Evolutionary conservation across 805 yeast species (phyloP).

Genomic region (Nematodospora valgi): DNA sequence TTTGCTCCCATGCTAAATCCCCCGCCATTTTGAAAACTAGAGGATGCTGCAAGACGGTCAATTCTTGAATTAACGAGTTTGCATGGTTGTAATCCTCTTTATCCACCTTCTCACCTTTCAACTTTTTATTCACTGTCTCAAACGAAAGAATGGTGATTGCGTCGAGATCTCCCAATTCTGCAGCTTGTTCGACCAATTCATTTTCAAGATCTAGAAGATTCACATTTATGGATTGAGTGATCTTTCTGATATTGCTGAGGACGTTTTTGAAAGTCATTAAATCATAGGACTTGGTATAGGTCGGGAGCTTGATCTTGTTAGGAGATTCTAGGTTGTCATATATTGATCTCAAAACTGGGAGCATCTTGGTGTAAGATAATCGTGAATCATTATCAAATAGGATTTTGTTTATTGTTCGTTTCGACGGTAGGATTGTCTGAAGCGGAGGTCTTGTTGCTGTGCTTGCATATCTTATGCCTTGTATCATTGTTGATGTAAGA

Average conservation of each 20-base stretch:
- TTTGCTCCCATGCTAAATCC: slow-evolving; percentile 59
- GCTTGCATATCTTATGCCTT: background rate
- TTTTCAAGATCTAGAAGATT: slow-evolving; percentile 62
- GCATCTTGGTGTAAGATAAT: slow-evolving; percentile 48
- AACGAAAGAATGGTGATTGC: slow-evolving; percentile 76
- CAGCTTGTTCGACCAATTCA: slow-evolving; percentile 75
- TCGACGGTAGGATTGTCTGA: slow-evolving; percentile 48
- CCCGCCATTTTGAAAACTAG: slow-evolving; percentile 75
- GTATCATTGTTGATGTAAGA: slow-evolving; percentile 1
- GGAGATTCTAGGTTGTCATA: slow-evolving; percentile 48
- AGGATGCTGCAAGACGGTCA: slow-evolving; percentile 64
- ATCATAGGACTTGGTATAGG: slow-evolving; percentile 50
- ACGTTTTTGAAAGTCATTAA: slow-evolving; percentile 67
- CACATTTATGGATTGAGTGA: slow-evolving; percentile 57
- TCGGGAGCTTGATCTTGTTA: slow-evolving; percentile 37
- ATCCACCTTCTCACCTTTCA: background rate
- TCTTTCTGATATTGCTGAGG: slow-evolving; percentile 55
- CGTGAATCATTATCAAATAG: slow-evolving; percentile 66
- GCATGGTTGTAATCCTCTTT: slow-evolving; percentile 60
- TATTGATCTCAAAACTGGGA: slow-evolving; percentile 50
- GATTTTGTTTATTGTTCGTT: slow-evolving; percentile 52
- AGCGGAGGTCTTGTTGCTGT: slow-evolving; percentile 22
- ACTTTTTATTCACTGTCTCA: slow-evolving; percentile 45
- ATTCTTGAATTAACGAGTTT: slow-evolving; percentile 50
- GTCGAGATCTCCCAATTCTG: slow-evolving; percentile 77